phyloP scores from a whole-genome alignment of 441 rosid genomes.

The Populus hybrid region DNA sequence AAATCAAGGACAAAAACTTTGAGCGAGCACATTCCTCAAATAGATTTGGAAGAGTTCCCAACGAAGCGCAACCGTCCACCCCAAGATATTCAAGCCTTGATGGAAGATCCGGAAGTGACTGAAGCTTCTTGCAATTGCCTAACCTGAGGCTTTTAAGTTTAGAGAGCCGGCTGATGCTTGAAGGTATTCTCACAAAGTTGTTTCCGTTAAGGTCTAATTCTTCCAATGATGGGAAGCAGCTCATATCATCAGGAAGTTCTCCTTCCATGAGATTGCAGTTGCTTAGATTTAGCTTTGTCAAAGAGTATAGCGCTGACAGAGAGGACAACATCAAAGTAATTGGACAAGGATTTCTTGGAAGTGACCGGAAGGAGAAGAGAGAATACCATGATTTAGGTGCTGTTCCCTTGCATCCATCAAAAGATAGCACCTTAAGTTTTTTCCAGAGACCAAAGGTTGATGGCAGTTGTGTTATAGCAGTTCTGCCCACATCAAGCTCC shows the following conservation, averaged over 20 bases:
- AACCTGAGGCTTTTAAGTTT: constrained; percentile 28
- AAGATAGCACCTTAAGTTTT: no score
- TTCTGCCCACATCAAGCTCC: constrained; percentile 11
- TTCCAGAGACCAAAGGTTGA: neutral
- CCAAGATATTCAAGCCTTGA: constrained; percentile 19
- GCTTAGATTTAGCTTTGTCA: constrained; percentile 33
- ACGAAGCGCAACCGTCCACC: constrained; percentile 35
- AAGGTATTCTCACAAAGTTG: constrained; percentile 35
- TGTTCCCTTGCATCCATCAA: no score
- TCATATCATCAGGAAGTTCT: constrained; percentile 34
- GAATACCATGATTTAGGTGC: constrained; percentile 8
- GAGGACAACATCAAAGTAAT: constrained; percentile 15
- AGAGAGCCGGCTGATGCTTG: constrained; percentile 30
- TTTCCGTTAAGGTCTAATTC: constrained; percentile 36
- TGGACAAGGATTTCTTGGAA: constrained; percentile 3
- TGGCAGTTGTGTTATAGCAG: neutral
- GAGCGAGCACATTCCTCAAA: constrained; percentile 3
- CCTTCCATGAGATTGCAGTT: constrained; percentile 43
- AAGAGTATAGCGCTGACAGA: constrained; percentile 27
- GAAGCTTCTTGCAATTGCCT: constrained; percentile 34
- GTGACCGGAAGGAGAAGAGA: constrained; percentile 11
- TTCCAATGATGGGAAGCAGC: constrained; percentile 30
- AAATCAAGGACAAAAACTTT: neutral
- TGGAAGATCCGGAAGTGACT: constrained; percentile 47
- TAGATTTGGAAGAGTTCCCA: constrained; percentile 16